These are phyloP conservation scores for Coelastrella sp. DNA, from an alignment of 139 green algal species.

Conservation along the genomic window DNA sequence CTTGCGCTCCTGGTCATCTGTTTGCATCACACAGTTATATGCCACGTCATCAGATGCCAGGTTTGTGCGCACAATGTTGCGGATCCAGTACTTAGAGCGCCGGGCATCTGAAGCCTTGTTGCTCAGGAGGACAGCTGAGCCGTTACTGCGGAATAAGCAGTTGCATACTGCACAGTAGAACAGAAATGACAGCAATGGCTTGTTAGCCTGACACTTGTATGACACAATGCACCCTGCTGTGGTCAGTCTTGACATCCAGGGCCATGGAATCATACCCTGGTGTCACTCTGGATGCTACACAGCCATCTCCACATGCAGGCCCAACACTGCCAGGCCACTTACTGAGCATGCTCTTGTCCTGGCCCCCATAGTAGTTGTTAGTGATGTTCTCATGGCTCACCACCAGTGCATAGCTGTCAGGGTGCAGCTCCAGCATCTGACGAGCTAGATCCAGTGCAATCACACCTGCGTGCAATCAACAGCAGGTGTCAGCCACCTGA, in stretches of 20 bases:
- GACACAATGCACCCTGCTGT: neutral
- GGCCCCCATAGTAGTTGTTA: slow-evolving; percentile 86
- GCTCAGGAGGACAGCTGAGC: slow-evolving; percentile 90
- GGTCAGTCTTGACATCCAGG: too few species aligned
- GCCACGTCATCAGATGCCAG: slow-evolving; percentile 90
- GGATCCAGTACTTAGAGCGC: slow-evolving; percentile 68
- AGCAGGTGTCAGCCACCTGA: neutral
- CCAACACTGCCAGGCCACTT: slow-evolving; percentile 47
- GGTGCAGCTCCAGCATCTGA: slow-evolving; percentile 91
- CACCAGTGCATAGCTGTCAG: slow-evolving; percentile 83
- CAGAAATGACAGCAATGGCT: neutral
- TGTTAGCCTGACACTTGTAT: too few species aligned
- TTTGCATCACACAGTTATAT: slow-evolving; percentile 88
- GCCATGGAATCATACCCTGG: too few species aligned
- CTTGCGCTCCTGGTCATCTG: slow-evolving; percentile 75
- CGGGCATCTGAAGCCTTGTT: neutral
- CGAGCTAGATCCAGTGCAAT: slow-evolving; percentile 86
- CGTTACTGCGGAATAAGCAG: slow-evolving; percentile 49
- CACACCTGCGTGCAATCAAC: neutral
- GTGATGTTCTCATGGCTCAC: slow-evolving; percentile 99
- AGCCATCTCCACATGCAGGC: too few species aligned
- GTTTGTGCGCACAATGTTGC: slow-evolving; percentile 88
- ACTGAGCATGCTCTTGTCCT: slow-evolving; percentile 95
- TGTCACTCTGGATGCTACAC: too few species aligned
- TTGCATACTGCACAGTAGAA: slow-evolving; percentile 2